Conservation (phyloP, 2,329 filamentous ascomycete species). For the Hymenoscyphus fraxineus region DNA sequence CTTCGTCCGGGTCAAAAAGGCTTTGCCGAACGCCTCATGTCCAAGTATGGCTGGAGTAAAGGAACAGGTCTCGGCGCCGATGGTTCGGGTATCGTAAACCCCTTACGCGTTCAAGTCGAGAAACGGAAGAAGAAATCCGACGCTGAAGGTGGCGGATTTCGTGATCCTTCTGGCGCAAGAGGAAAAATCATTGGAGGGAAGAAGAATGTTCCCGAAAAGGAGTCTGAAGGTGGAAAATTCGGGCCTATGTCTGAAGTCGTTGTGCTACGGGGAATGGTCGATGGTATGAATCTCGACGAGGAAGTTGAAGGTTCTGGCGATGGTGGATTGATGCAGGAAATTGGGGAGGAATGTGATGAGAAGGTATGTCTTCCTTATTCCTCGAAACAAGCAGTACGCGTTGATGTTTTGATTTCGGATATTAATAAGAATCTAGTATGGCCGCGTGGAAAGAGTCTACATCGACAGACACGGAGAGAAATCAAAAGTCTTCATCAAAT, state of each 20-base stretch:
- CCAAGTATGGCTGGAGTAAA: conserved; percentile 90
- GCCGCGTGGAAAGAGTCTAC: conserved; percentile 74
- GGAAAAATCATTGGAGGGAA: conserved; percentile 80
- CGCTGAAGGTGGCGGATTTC: conserved; percentile 74
- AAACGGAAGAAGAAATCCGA: conserved; percentile 78
- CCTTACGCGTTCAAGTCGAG: conserved; percentile 78
- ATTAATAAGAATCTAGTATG: conserved; percentile 55
- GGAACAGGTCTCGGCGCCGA: conserved; percentile 83
- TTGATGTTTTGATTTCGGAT: not conserved
- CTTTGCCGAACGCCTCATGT: conserved; percentile 84
- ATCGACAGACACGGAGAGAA: conserved; percentile 59
- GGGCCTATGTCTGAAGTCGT: conserved; percentile 78
- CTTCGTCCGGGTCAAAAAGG: conserved; percentile 74
- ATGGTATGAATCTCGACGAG: conserved; percentile 74
- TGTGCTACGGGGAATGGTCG: conserved; percentile 78
- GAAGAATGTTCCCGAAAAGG: conserved; percentile 43
- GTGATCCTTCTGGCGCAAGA: conserved; percentile 52
- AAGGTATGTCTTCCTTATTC: conserved; percentile 49
- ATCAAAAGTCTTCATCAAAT: conserved; percentile 84
- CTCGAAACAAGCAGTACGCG: not conserved
- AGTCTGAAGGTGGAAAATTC: conserved; percentile 52
- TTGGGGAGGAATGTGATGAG: conserved; percentile 86
- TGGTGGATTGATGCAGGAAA: conserved; percentile 78
- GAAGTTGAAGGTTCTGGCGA: conserved; percentile 65
- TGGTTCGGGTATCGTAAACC: conserved; percentile 77